Conservation (phyloP, 495 filamentous ascomycete genomes). For the Penicillium parvum region DNA sequence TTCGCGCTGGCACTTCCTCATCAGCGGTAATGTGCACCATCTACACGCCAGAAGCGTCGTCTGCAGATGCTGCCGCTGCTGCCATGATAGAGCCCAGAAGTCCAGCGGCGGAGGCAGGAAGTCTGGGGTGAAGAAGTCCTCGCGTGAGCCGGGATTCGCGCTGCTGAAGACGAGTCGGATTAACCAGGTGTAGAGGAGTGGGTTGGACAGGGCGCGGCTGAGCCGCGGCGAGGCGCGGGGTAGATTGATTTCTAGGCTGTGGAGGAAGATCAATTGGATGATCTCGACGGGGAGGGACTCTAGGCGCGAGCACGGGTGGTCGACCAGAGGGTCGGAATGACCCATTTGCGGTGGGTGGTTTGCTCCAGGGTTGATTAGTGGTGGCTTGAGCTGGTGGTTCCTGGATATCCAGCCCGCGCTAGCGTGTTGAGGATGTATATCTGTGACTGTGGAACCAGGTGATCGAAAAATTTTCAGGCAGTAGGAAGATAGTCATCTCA, state of each 20-base stretch:
- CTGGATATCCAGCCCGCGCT: neutral
- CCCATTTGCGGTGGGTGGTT: conserved; percentile 13
- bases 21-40: conserved; percentile 42
- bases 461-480: too few relatives aligned
- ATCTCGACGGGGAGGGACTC: conserved; percentile 52
- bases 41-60: conserved; percentile 34
- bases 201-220: conserved; percentile 30
- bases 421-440: neutral
- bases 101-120: conserved; percentile 36
- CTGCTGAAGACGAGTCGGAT: conserved; percentile 42
- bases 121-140: conserved; percentile 33
- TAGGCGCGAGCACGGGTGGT: conserved; percentile 29
- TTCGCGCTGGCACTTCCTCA: conserved; percentile 39
- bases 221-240: conserved; percentile 40
- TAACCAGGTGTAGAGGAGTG: conserved; percentile 40
- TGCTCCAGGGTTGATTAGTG: too few relatives aligned
- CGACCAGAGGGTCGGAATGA: conserved; percentile 7
- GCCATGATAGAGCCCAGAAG: conserved; percentile 22
- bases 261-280: conserved; percentile 48
- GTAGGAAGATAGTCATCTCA: too few relatives aligned
- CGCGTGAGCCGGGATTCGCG: conserved; percentile 25
- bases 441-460: neutral
- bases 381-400: neutral
- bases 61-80: conserved; percentile 28
- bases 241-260: conserved; percentile 47